These are phyloP conservation scores for Dillenia turbinata DNA, from an alignment of 164 flowering plant species.

Conservation along the genomic window DNA sequence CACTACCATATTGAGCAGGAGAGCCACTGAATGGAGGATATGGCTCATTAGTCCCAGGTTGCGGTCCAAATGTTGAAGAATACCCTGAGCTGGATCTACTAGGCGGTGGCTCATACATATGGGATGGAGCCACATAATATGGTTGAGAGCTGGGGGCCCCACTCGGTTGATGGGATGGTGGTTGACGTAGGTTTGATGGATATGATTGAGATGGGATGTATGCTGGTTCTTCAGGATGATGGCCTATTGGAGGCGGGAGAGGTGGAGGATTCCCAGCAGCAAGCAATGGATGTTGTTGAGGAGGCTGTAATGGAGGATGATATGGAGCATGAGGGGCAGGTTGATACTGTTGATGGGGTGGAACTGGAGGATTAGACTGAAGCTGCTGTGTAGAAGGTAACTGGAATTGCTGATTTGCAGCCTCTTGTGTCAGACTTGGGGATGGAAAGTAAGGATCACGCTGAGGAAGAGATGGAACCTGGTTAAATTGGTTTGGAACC, in stretches of 20 bases:
- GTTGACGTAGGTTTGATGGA: constrained; percentile 53
- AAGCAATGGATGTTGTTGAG: constrained; percentile 39
- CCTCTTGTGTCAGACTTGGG: constrained; percentile 45
- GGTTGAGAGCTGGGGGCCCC: constrained; percentile 47
- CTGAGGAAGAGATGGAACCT: constrained; percentile 37
- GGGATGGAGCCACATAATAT: constrained; percentile 43
- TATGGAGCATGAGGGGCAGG: constrained; percentile 33
- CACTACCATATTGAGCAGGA: constrained; percentile 42
- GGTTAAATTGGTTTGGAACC: constrained; percentile 33
- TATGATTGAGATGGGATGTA: constrained; percentile 50
- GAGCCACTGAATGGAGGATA: constrained; percentile 49
- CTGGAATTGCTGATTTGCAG: constrained; percentile 52
- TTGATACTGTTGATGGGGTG: constrained; percentile 50
- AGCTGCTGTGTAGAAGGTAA: constrained; percentile 46
- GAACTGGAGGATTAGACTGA: constrained; percentile 29
- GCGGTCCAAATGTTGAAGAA: constrained; percentile 40
- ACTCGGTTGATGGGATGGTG: constrained; percentile 36
- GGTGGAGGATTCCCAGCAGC: constrained; percentile 36
- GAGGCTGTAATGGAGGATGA: constrained; percentile 45
- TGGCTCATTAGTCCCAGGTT: constrained; percentile 47
- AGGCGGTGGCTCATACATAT: constrained; percentile 54
- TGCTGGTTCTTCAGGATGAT: constrained; percentile 63
- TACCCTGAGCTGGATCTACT: constrained; percentile 51
- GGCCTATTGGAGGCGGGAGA: constrained; percentile 40
- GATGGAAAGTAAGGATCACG: constrained; percentile 43